These are phyloP conservation scores for Trypanosoma platydactyli DNA, from an alignment of 208 protist species.

Conservation along the genomic window DNA sequence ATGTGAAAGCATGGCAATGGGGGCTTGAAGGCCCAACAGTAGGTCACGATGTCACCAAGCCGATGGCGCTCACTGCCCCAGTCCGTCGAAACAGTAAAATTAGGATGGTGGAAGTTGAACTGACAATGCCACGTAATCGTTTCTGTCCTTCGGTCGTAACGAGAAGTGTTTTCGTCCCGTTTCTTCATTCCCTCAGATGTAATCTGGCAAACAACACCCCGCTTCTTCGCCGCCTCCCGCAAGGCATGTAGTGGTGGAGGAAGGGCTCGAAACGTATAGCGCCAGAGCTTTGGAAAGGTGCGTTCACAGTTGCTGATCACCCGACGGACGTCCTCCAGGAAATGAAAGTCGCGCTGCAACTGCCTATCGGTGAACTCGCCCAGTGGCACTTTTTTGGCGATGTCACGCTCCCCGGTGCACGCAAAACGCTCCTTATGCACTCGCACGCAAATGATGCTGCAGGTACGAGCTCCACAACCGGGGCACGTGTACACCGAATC, in stretches of 20 bases:
- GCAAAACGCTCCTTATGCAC: conserved; percentile 66
- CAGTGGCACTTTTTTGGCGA: conserved; percentile 59
- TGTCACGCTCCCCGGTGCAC: conserved; percentile 61
- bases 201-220: conserved; percentile 88
- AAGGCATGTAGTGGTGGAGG: conserved; percentile 72
- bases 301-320: conserved; percentile 70
- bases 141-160: conserved; percentile 64
- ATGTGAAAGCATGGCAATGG: conserved; percentile 76
- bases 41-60: conserved; percentile 66
- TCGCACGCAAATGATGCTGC: conserved; percentile 76
- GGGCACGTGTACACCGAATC: conserved; percentile 76
- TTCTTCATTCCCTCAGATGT: conserved; percentile 85
- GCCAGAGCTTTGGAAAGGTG: conserved; percentile 48
- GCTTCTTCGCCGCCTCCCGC: conserved; percentile 67
- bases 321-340: conserved; percentile 75
- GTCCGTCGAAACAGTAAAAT: conserved; percentile 59
- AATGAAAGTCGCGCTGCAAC: conserved; percentile 79
- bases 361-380: conserved; percentile 70
- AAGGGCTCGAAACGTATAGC: conserved; percentile 66
- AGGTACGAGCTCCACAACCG: conserved; percentile 65
- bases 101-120: conserved; percentile 60
- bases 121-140: conserved; percentile 84
- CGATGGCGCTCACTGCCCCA: conserved; percentile 82
- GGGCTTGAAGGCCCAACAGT: conserved; percentile 78
- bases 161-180: conserved; percentile 78